phyloP scores from a whole-genome alignment of 1,139 yeast genomes.

The Hemisphaericaspora xylanilytica region DNA sequence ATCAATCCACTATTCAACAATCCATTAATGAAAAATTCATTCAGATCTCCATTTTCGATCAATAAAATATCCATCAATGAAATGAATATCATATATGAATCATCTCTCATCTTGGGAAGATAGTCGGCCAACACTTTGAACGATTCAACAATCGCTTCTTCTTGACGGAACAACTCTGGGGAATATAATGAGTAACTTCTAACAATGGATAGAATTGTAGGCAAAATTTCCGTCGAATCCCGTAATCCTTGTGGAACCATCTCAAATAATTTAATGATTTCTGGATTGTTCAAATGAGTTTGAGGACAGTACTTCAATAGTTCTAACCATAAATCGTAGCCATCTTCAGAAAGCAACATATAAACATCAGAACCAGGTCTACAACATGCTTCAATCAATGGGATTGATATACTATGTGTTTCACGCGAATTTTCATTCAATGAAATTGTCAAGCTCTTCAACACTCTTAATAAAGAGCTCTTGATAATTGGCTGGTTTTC shows the following conservation, averaged over 20 bases:
- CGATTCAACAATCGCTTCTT: slow-evolving; percentile 34
- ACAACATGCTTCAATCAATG: slow-evolving; percentile 67
- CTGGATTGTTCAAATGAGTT: slow-evolving; percentile 19
- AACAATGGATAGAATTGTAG: slow-evolving; percentile 62
- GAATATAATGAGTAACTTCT: slow-evolving; percentile 69
- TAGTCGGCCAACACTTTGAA: slow-evolving; percentile 56
- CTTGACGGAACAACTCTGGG: slow-evolving; percentile 43
- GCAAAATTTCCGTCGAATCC: slow-evolving; percentile 75
- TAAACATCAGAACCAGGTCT: slow-evolving; percentile 55
- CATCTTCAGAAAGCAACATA: slow-evolving; percentile 77
- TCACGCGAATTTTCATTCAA: slow-evolving; percentile 57
- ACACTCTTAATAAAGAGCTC: slow-evolving; percentile 66
- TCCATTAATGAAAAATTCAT: slow-evolving; percentile 29
- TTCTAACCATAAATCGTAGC: slow-evolving; percentile 79
- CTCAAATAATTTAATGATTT: slow-evolving; percentile 45
- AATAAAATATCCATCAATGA: slow-evolving; percentile 59
- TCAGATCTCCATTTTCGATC: slow-evolving; percentile 25
- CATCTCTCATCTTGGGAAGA: slow-evolving; percentile 66
- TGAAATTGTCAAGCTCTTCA: slow-evolving; percentile 64
- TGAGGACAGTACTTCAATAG: slow-evolving; percentile 57
- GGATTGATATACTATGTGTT: slow-evolving; percentile 64
- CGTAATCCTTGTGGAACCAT: slow-evolving; percentile 49
- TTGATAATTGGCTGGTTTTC: slow-evolving; percentile 67
- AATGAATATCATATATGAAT: slow-evolving; percentile 56
- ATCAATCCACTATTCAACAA: slow-evolving; percentile 49